Conservation (phyloP, 805 yeast genomes). For the Pichia occidentalis region DNA sequence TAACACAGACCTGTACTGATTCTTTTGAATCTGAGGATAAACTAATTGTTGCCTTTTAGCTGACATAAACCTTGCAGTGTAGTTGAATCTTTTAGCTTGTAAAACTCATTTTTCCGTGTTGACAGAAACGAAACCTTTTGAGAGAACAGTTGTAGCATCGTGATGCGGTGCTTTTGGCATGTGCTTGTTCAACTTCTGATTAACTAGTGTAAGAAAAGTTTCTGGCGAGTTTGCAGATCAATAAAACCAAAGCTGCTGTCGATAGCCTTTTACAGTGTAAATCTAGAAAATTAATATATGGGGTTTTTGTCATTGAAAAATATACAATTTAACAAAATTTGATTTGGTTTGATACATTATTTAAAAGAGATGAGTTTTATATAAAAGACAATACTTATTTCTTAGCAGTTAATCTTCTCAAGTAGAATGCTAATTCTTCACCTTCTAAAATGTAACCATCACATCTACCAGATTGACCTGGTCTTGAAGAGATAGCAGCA, state of each 20-base stretch:
- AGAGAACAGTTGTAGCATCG: no score
- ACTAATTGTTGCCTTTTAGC: constrained; percentile 24
- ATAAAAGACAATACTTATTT: constrained; percentile 50
- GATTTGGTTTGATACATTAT: constrained; percentile 2
- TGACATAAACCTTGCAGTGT: constrained; percentile 5
- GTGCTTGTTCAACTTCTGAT: not conserved
- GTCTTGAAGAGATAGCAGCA: constrained; percentile 98
- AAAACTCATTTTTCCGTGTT: no score
- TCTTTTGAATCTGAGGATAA: constrained; percentile 26
- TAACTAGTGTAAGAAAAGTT: no score
- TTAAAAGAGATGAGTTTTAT: constrained; percentile 2
- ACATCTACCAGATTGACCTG: constrained; percentile 99
- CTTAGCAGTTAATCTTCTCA: constrained; percentile 99
- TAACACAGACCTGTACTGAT: constrained; percentile 59
- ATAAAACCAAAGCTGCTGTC: no score
- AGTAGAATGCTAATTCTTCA: constrained; percentile 99
- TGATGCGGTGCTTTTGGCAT: not conserved
- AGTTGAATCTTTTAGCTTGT: constrained; percentile 8
- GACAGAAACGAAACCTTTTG: no score
- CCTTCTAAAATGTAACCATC: constrained; percentile 99
- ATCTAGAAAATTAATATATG: no score
- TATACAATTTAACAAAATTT: constrained; percentile 1
- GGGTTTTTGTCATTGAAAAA: no score
- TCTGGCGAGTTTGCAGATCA: no score
- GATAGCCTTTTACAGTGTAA: no score